Conservation (phyloP, 495 filamentous ascomycete genomes). For the Mytilinidion resinicola region DNA sequence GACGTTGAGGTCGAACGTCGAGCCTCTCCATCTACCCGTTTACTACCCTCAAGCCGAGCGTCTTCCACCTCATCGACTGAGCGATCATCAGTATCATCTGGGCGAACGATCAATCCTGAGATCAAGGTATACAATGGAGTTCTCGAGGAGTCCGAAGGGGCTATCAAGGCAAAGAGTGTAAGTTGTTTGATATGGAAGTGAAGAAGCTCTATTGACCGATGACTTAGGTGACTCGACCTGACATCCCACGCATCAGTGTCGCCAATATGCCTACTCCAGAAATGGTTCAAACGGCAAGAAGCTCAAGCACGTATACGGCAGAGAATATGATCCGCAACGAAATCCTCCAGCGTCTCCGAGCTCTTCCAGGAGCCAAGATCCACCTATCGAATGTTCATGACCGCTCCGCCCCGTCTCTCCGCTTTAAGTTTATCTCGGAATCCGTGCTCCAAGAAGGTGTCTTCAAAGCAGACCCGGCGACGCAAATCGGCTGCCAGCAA, state of each 20-base stretch:
- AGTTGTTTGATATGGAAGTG: not conserved
- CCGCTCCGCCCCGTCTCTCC: constrained; percentile 31
- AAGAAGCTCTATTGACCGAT: too few relatives aligned
- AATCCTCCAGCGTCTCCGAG: constrained; percentile 25
- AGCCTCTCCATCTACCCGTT: constrained; percentile 16
- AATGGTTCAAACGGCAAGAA: constrained; percentile 27
- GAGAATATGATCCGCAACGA: constrained; percentile 27
- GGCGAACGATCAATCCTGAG: not conserved
- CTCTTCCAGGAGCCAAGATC: constrained; percentile 18
- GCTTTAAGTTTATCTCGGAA: constrained; percentile 33
- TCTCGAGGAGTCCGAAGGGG: constrained; percentile 27
- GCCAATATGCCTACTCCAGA: constrained; percentile 27
- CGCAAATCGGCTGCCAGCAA: constrained; percentile 30
- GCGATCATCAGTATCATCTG: not conserved
- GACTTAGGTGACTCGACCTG: not conserved
- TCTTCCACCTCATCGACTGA: constrained; percentile 10
- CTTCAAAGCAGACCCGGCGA: constrained; percentile 22
- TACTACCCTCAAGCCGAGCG: constrained; percentile 1
- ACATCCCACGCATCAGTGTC: constrained; percentile 14
- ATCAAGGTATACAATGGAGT: constrained; percentile 32
- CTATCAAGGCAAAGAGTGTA: constrained; percentile 24
- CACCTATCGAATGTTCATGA: constrained; percentile 30
- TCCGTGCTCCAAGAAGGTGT: constrained; percentile 33
- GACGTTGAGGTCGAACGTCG: constrained; percentile 13
- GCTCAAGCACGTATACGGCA: constrained; percentile 12